These are phyloP conservation scores for Colletotrichum sidae DNA, from an alignment of 2,329 filamentous ascomycete genomes.

Conservation along the genomic window DNA sequence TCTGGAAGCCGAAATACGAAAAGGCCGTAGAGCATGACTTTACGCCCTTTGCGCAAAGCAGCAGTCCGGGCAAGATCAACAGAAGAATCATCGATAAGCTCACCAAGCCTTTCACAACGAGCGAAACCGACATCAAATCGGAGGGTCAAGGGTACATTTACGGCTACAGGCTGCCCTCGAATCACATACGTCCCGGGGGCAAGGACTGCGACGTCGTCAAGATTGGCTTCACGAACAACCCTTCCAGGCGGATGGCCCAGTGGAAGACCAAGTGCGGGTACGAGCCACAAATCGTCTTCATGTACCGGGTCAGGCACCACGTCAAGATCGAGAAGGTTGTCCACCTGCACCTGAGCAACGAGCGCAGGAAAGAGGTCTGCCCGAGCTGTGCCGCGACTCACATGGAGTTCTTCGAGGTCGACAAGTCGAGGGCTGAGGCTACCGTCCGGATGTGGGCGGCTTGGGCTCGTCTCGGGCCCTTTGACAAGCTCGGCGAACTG, in stretches of 20 bases:
- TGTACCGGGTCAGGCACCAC: conserved; percentile 39
- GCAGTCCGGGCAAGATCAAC: not conserved
- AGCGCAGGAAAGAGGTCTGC: conserved; percentile 43
- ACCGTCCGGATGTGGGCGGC: conserved; percentile 42
- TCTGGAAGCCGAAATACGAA: not conserved
- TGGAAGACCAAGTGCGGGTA: conserved; percentile 44
- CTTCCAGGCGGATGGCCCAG: conserved; percentile 40
- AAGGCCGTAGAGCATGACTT: not conserved
- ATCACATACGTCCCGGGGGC: not conserved
- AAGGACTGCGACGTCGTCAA: conserved; percentile 39
- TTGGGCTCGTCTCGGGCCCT: conserved; percentile 45
- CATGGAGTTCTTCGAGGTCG: conserved; percentile 45
- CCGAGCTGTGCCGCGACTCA: conserved; percentile 40
- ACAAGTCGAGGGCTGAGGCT: conserved; percentile 30
- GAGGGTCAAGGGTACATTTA: conserved; percentile 14
- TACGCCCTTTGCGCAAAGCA: not conserved
- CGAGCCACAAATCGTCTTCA: conserved; percentile 35
- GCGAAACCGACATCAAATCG: not conserved
- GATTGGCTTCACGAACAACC: conserved; percentile 44
- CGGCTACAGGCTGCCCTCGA: conserved; percentile 6
- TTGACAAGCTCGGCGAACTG: conserved; percentile 42
- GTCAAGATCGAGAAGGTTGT: conserved; percentile 45
- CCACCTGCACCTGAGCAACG: conserved; percentile 43
- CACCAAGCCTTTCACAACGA: not conserved
- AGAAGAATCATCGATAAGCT: not conserved